Evolutionary conservation across 2,329 filamentous ascomycete genomes (phyloP).

Genomic region (Microsporum audouinii): DNA sequence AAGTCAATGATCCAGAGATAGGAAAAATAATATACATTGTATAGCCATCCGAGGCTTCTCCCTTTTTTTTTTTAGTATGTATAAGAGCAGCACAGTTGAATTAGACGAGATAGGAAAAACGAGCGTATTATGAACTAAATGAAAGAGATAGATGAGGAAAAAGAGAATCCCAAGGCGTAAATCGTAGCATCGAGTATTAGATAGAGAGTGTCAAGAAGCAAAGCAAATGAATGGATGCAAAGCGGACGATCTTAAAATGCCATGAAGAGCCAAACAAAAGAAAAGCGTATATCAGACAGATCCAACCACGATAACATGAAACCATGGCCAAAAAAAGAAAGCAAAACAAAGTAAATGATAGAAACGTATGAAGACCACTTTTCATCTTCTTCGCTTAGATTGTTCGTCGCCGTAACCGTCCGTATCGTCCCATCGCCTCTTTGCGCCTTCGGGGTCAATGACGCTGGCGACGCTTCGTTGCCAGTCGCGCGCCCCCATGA

Average conservation of each 20-base stretch:
- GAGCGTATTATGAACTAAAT: background rate
- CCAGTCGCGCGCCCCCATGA: conserved; percentile 38
- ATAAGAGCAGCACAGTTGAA: no score
- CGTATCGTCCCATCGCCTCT: conserved; percentile 31
- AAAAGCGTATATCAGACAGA: background rate
- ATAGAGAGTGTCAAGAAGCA: background rate
- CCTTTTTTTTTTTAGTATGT: no score
- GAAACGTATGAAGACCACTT: background rate
- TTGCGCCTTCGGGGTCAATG: conserved; percentile 36
- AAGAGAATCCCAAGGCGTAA: background rate
- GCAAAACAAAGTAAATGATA: background rate
- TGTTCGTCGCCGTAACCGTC: background rate
- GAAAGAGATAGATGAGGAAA: background rate
- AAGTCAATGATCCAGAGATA: background rate
- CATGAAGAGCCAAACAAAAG: background rate
- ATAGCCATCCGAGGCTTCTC: background rate
- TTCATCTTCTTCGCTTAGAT: conserved; percentile 1
- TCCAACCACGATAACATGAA: no score
- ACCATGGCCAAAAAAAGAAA: background rate
- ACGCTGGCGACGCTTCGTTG: conserved; percentile 40
- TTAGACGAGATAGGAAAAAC: background rate
- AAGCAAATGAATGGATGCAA: background rate
- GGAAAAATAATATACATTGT: background rate
- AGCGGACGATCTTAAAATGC: no score
- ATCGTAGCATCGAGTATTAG: background rate